Conservation (phyloP, 805 yeast species). For the Candida boidinii region DNA sequence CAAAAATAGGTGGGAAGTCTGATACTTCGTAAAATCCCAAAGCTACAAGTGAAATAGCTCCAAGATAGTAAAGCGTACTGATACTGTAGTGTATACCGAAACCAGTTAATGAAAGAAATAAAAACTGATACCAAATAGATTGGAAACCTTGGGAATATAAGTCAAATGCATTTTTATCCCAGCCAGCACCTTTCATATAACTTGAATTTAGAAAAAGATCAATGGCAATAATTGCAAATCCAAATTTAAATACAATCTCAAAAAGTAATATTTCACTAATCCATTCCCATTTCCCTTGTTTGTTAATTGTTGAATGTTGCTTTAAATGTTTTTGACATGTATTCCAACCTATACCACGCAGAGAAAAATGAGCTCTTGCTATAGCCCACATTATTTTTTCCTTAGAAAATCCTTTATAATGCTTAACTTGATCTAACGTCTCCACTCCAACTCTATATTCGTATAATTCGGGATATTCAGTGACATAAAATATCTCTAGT, state of each 20-base stretch:
- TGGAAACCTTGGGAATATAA: constrained; percentile 4
- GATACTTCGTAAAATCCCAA: neutral
- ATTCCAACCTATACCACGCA: constrained; percentile 12
- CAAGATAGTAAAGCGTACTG: constrained; percentile 1
- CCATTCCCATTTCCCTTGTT: constrained; percentile 1
- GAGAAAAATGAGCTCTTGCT: constrained; percentile 4
- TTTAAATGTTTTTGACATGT: constrained; percentile 4
- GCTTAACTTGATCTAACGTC: constrained; percentile 4
- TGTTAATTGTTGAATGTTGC: too few relatives aligned
- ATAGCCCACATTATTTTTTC: constrained; percentile 8
- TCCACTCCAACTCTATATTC: constrained; percentile 7
- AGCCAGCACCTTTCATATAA: constrained; percentile 6
- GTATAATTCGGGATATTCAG: constrained; percentile 10
- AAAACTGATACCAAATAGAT: constrained; percentile 4
- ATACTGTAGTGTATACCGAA: constrained; percentile 8
- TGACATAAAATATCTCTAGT: constrained; percentile 4
- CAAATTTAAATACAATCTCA: constrained; percentile 5
- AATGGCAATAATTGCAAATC: too few relatives aligned
- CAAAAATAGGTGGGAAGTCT: constrained; percentile 10
- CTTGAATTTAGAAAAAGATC: constrained; percentile 5
- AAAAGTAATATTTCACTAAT: constrained; percentile 1
- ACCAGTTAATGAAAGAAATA: constrained; percentile 4
- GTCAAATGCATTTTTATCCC: constrained; percentile 7
- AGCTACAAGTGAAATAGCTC: constrained; percentile 1
- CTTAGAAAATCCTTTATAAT: constrained; percentile 1